Base-by-base conservation (phyloP, 1,139 yeast genomes). In the Kurtzmaniella natalensis region DNA sequence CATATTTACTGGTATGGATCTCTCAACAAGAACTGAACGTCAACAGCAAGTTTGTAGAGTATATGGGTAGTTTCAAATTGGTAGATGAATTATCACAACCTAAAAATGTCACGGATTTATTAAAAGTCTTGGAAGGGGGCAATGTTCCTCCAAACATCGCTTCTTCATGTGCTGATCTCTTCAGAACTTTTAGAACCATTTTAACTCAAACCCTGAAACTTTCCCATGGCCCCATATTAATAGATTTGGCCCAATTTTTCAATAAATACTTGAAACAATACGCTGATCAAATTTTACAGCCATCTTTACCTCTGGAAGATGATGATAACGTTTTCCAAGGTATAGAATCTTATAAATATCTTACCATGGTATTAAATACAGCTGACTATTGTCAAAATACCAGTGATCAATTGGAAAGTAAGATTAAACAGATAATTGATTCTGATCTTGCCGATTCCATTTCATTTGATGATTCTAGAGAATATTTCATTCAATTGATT, bases 301-400 rank as follows among this genome's bases (percentile, higher is more conserved):
- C 87, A 1, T 68, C 78, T 13, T 46, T 88, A 20, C 80, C 87
- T 7, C 48, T 59, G 7, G 41, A 48, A 11, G 52, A 49, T 7
- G 49, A 45, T 5, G 57, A 53, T 17, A 46, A 49, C 32, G 46
- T 45, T 7, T 34, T 36, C 14, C 42, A 35, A 22, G 56, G 51
- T 0, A 44, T 67, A 8, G 94, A 84, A 43, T 80, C 85, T 1
- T 62, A 85, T 18, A 72, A 72, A 34, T 76, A 83, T 37, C 70
- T 85, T 1, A 81, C 94, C 18, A 64, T 86, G 55, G 72, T 88
- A 8, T 59, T 92, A 21, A 86, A 88, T 46, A 92, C 98, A 0
- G 88, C 95, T 1, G 96, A 92, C 51, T 92, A 89, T 56, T 81
- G 95, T 40, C 74, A 85, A 19, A 70, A 77, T 13, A 92, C 96